Evolutionary conservation across 805 yeast species (phyloP).

Genomic region (Nakazawaea wyomingensis): DNA sequence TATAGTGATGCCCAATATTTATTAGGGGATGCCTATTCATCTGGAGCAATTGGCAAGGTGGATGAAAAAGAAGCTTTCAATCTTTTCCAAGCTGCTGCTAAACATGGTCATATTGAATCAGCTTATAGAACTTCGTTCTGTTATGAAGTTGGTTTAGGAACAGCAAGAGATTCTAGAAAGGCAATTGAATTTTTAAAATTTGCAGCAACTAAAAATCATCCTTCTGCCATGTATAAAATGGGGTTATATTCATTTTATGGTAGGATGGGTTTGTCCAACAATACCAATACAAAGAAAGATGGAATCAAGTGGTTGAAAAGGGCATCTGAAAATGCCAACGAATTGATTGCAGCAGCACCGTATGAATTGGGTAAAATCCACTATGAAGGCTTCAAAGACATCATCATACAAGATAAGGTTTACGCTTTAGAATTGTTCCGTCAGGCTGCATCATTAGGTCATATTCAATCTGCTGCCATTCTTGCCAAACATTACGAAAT

Average conservation of each 20-base stretch:
- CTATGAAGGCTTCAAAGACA: conserved; percentile 79
- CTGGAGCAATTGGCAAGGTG: conserved; percentile 77
- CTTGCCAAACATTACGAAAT: conserved; percentile 82
- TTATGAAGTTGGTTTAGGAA: conserved; percentile 91
- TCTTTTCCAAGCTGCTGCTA: conserved; percentile 85
- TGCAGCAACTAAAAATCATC: conserved; percentile 89
- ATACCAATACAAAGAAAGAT: conserved; percentile 64
- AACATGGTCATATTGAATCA: conserved; percentile 87
- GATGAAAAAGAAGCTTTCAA: conserved; percentile 73
- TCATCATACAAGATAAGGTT: conserved; percentile 73
- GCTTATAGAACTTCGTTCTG: conserved; percentile 90
- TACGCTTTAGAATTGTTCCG: conserved; percentile 85
- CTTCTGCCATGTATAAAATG: conserved; percentile 93
- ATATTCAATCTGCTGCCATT: conserved; percentile 70
- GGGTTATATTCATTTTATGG: conserved; percentile 84
- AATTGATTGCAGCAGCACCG: conserved; percentile 87
- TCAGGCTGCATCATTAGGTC: conserved; percentile 86
- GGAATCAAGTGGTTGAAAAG: conserved; percentile 93
- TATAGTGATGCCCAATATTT: conserved; percentile 88
- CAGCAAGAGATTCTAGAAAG: conserved; percentile 80
- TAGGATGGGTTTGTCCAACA: conserved; percentile 73
- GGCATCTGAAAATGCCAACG: conserved; percentile 80
- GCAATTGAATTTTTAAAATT: conserved; percentile 77
- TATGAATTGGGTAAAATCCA: conserved; percentile 85
- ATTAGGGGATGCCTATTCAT: conserved; percentile 82